Conservation (phyloP, 331 rosid species). For the Malus hybrid region DNA sequence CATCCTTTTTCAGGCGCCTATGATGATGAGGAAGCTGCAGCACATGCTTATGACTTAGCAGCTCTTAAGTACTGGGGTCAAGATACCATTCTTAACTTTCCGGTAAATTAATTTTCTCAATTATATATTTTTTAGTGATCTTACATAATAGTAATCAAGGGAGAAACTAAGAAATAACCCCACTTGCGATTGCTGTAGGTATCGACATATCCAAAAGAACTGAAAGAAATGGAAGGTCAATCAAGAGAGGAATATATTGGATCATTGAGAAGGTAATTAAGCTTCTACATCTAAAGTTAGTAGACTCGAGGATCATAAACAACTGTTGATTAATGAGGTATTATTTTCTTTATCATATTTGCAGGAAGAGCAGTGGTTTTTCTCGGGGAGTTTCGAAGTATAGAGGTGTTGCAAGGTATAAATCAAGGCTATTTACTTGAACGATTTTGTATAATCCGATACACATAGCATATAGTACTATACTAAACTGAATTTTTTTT, state of each 20-base stretch:
- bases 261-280: slow-evolving; percentile 30
- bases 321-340: background rate
- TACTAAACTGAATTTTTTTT: background rate
- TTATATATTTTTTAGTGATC: background rate
- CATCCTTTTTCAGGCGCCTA: slow-evolving; percentile 23
- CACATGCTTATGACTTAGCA: slow-evolving; percentile 44
- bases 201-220: slow-evolving; percentile 20
- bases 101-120: slow-evolving; percentile 1
- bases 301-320: background rate
- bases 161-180: background rate
- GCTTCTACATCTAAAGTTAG: background rate
- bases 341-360: background rate
- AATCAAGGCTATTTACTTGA: no score
- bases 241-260: slow-evolving; percentile 42
- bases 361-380: slow-evolving; percentile 40
- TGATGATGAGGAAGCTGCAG: slow-evolving; percentile 40
- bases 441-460: background rate
- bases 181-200: background rate
- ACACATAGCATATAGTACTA: no score
- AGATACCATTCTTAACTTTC: slow-evolving; percentile 40
- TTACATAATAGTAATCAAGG: background rate
- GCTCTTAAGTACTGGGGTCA: slow-evolving; percentile 38
- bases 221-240: slow-evolving; percentile 33
- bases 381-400: slow-evolving; percentile 39
- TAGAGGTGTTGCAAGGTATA: slow-evolving; percentile 42